phyloP scores from a whole-genome alignment of 306 rosid species.

The Inga laurina region DNA sequence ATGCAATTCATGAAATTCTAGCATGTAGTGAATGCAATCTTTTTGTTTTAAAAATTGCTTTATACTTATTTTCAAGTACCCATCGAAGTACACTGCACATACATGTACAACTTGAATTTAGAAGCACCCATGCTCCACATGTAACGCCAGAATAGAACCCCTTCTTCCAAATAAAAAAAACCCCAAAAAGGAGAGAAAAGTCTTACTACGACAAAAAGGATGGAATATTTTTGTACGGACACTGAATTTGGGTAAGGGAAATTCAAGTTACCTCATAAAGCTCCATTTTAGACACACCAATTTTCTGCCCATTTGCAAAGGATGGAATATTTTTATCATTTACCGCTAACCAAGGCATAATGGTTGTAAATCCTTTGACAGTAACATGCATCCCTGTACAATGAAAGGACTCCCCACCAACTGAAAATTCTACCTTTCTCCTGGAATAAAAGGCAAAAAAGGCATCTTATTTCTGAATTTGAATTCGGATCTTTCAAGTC shows the following conservation, averaged over 20 bases:
- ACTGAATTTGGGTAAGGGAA: constrained; percentile 21
- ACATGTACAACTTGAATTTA: not conserved
- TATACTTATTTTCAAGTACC: not conserved
- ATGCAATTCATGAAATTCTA: not conserved
- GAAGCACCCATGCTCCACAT: not conserved
- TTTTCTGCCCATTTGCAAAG: constrained; percentile 79
- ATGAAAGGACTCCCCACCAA: constrained; percentile 85
- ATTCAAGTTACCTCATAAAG: constrained; percentile 70
- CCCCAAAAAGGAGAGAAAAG: not conserved
- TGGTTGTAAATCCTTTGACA: constrained; percentile 74
- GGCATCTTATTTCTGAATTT: constrained; percentile 11
- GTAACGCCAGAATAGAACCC: constrained; percentile 16
- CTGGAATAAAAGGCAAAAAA: constrained; percentile 47
- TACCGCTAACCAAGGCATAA: constrained; percentile 95
- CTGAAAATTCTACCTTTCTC: constrained; percentile 74
- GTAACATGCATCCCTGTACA: constrained; percentile 75
- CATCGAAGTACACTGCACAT: not conserved
- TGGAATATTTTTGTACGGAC: constrained; percentile 12
- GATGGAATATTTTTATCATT: constrained; percentile 83
- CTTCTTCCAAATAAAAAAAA: not conserved
- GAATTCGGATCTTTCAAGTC: not conserved
- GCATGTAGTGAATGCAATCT: not conserved
- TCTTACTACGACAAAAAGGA: not conserved
- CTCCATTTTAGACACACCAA: constrained; percentile 70
- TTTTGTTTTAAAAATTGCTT: not conserved